Evolutionary conservation across 495 filamentous ascomycete species (phyloP), one percentile per base, ranked within the genome.

Genomic region (Trichoderma virens): DNA sequence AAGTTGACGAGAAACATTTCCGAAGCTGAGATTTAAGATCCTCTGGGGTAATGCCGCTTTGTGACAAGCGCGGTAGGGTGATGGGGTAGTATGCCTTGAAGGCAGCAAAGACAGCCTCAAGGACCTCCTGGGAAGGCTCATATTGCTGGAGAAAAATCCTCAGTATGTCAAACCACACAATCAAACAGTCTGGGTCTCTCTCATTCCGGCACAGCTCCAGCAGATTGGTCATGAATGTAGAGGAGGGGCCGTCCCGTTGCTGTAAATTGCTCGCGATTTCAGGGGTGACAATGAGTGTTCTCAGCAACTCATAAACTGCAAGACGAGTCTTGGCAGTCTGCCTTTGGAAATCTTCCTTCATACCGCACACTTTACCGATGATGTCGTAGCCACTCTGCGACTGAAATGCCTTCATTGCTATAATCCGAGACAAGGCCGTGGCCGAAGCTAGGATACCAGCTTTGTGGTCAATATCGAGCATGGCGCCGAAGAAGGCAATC

Each of bases 31-130:
- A 61, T 65, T 79, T 81, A 38, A 85, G 72, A 54, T 82, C 76
- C 23, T 82, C 80, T n/a, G 76, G 73, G 0, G 79, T 80, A 13
- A 82, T 77, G 8, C 73, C 73, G 1, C 71, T 73, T 35, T 75
- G 74, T 3, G 79, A 74, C 35, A 39, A 28, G 62, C 69, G 71
- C n/a, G 76, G 70, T 13, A 84, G 64, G 1, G 77, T 80, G 25
- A 85, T 81, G 20, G 82, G 82, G 61, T 81, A 84, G 67, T 83
- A 85, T 59, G 72, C 77, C 25, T 75, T 80, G 70, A 75, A 81
- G 39, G 71, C 70, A 70, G 76, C 77, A 68, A 80, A 82, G 54
- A 80, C 68, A 63, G 79, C 75, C 45, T 71, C 72, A 4, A 73
- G 70, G n/a, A 79, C 67, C 16, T 82, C 73, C 18, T 73, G 43